phyloP scores from a whole-genome alignment of 2,329 filamentous ascomycete genomes.

The Fusarium citri region DNA sequence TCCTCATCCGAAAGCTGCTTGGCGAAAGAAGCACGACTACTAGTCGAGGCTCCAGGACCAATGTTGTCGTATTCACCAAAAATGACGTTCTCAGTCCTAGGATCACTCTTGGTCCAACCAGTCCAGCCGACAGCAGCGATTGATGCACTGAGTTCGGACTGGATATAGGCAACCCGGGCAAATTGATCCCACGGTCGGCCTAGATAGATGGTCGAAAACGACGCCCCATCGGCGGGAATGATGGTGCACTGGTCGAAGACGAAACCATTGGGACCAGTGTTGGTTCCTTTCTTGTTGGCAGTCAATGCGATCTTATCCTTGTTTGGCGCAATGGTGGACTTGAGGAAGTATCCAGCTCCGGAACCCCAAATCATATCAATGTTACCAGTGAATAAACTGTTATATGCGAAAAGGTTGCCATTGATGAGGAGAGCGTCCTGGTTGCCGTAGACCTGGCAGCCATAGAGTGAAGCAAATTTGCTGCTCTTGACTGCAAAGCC shows the following conservation, averaged over 20 bases:
- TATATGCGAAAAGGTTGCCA: slow-evolving; percentile 60
- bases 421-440: slow-evolving; percentile 63
- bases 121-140: slow-evolving; percentile 35
- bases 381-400: slow-evolving; percentile 58
- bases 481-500: slow-evolving; percentile 58
- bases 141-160: slow-evolving; percentile 30
- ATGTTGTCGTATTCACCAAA: slow-evolving; percentile 40
- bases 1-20: slow-evolving; percentile 20
- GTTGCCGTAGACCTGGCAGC: slow-evolving; percentile 58
- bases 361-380: slow-evolving; percentile 60
- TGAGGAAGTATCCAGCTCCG: slow-evolving; percentile 58
- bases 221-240: slow-evolving; percentile 42
- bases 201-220: slow-evolving; percentile 38
- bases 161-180: slow-evolving; percentile 40
- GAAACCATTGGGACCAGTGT: slow-evolving; percentile 51
- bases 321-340: slow-evolving; percentile 49
- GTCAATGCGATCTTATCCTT: slow-evolving; percentile 47
- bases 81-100: slow-evolving; percentile 34
- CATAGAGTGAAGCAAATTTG: slow-evolving; percentile 53
- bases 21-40: slow-evolving; percentile 37
- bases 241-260: slow-evolving; percentile 52
- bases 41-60: slow-evolving; percentile 34
- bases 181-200: slow-evolving; percentile 41
- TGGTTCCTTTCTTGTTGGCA: slow-evolving; percentile 53
- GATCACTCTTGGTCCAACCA: slow-evolving; percentile 38